Base-by-base conservation (phyloP, 495 filamentous ascomycete genomes). In the Penicillium goetzii region DNA sequence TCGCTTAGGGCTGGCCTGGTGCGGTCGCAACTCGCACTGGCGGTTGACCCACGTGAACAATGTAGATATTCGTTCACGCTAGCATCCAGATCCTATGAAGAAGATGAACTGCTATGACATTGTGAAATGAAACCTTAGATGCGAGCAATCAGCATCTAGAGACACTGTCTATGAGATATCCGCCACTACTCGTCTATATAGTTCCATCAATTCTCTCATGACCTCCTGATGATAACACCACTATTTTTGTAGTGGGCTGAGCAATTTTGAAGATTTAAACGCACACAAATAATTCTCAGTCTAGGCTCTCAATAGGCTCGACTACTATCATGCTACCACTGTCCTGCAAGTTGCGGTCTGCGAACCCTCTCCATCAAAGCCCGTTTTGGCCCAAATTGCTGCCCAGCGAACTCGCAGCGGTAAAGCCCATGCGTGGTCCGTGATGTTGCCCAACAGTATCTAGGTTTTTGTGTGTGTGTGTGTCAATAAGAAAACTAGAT, bases 321-420 rank as follows among this genome's bases (percentile, higher is more conserved):
- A 56, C 51, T 54, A 45, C 53, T 36, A 47, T 12, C 12, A 10
- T 47, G 11, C 21, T 45, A 45, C 3, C 19, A 10, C 41, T 23
- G 36, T 17, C 14, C 59, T 62, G 60, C 65, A 73, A 76, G 61
- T 76, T 77, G 76, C 76, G 75, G 76, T 77, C 76, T 77, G 76
- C 55, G 53, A 69, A 40, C 38, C n/a, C 52, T 65, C 57, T 66
- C 66, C 59, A 67, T 50, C 62, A 43, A 33, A 61, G 47, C 63
- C 63, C 57, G 47, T 67, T 63, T 61, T 67, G 28, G 56, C 64
- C 66, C 58, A 69, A 68, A 66, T 79, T 75, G 76, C 74, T 79
- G 76, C 76, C 76, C 76, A 78, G 75, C 69, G 72, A 69, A 59
- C 43, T 49, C 41, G 40, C 71, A 43, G 76, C 75, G 75, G 75